phyloP scores from a whole-genome alignment of 2,329 filamentous ascomycete species.

The Fusarium gaditjirri region DNA sequence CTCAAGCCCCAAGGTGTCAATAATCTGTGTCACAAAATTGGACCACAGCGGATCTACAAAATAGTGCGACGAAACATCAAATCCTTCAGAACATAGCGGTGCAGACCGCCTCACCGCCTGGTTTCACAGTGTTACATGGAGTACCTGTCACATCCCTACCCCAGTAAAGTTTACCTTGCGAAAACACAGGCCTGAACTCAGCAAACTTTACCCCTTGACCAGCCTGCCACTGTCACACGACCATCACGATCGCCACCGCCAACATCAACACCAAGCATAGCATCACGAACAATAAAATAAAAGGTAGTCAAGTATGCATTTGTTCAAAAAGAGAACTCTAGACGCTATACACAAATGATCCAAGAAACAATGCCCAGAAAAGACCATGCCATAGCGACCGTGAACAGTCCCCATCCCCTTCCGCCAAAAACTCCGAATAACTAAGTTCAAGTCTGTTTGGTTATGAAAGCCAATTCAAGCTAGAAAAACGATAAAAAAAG shows the following conservation, averaged over 20 bases:
- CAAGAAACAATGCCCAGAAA: slow-evolving; percentile 3
- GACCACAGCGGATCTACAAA: not conserved
- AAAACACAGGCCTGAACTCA: not conserved
- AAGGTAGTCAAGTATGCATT: not conserved
- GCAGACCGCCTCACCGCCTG: not conserved
- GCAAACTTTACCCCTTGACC: not conserved
- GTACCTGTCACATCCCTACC: not conserved
- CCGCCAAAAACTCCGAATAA: slow-evolving; percentile 15
- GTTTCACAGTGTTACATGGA: not conserved
- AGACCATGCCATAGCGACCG: slow-evolving; percentile 8
- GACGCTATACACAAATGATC: slow-evolving; percentile 17
- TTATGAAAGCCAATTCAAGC: not conserved
- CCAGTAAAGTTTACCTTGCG: slow-evolving; percentile 1
- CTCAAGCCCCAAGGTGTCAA: not conserved
- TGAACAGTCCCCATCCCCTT: not conserved
- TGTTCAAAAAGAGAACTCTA: slow-evolving; percentile 11
- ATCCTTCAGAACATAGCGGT: not conserved
- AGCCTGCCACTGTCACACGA: not conserved
- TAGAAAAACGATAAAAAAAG: not conserved
- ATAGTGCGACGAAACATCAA: not conserved
- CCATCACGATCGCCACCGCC: not conserved
- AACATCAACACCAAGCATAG: not conserved
- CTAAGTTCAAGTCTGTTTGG: not conserved
- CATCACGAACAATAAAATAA: not conserved
- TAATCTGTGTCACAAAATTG: not conserved